Evolutionary conservation across 2,329 filamentous ascomycete genomes (phyloP).

Genomic region (Ceratocystis eucalypticola): DNA sequence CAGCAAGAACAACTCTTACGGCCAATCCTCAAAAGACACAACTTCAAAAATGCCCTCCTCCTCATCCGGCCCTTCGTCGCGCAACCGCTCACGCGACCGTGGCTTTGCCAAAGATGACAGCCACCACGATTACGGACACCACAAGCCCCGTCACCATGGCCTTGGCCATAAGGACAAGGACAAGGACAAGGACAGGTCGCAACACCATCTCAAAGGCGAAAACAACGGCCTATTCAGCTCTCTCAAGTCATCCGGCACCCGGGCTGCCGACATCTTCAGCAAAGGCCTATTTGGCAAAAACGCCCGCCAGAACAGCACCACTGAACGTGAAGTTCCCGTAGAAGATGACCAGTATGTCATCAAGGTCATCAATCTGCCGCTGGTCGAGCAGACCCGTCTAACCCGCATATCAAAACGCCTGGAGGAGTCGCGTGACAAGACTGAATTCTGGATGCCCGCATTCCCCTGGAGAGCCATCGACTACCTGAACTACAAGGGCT

Average conservation of each 20-base stretch:
- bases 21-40: slow-evolving; percentile 8
- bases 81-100: slow-evolving; percentile 64
- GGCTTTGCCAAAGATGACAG: slow-evolving; percentile 31
- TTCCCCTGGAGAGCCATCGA: slow-evolving; percentile 93
- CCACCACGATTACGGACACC: slow-evolving; percentile 18
- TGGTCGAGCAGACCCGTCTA: slow-evolving; percentile 78
- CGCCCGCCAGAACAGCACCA: slow-evolving; percentile 55
- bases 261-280: slow-evolving; percentile 66
- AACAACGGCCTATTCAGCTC: slow-evolving; percentile 48
- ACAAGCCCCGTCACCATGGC: slow-evolving; percentile 22
- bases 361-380: slow-evolving; percentile 71
- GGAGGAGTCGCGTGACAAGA: slow-evolving; percentile 83
- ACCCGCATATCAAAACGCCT: slow-evolving; percentile 84
- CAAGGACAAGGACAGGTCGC: slow-evolving; percentile 30
- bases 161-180: slow-evolving; percentile 35
- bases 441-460: slow-evolving; percentile 97
- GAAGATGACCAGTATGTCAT: slow-evolving; percentile 76
- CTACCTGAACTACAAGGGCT: slow-evolving; percentile 88
- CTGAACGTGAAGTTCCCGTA: slow-evolving; percentile 48
- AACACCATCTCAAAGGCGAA: slow-evolving; percentile 33
- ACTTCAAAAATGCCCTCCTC: slow-evolving; percentile 6
- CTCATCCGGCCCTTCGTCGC: slow-evolving; percentile 34
- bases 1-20: slow-evolving; percentile 6
- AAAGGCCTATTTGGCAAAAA: slow-evolving; percentile 74
- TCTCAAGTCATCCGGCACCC: slow-evolving; percentile 56